Percentiles rank a stretch among this genome's conserved stretches.
phyloP scores from a whole-genome alignment of 78 protist species.

The Isochrysis galbana region DNA sequence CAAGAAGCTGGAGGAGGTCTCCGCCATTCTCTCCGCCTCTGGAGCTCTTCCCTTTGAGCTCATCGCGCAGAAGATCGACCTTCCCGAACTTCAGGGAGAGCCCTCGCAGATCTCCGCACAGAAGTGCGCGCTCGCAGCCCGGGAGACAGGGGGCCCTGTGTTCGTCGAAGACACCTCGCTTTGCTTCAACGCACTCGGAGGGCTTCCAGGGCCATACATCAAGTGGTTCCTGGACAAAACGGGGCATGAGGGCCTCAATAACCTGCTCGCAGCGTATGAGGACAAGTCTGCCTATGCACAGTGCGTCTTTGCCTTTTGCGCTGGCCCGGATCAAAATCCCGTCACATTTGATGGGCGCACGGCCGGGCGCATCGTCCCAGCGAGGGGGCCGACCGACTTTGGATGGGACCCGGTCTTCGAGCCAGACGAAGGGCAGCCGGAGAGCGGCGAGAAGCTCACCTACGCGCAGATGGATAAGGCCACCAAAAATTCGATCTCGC shows the following conservation, averaged over 20 bases:
- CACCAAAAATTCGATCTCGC: constrained; percentile 86
- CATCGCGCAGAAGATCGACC: constrained; percentile 63
- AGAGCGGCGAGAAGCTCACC: background rate
- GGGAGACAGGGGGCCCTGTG: constrained; percentile 78
- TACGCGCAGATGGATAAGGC: constrained; percentile 86
- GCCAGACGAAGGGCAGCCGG: constrained; percentile 72
- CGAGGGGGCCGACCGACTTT: constrained; percentile 82
- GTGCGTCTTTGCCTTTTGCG: constrained; percentile 81
- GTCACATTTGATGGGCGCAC: constrained; percentile 80
- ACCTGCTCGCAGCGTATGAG: constrained; percentile 70
- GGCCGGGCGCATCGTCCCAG: constrained; percentile 74
- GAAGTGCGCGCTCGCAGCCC: constrained; percentile 80
- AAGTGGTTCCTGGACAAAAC: constrained; percentile 80
- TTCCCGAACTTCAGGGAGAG: constrained; percentile 95
- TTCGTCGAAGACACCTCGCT: constrained; percentile 93
- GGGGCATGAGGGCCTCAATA: constrained; percentile 76
- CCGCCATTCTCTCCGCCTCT: constrained; percentile 1
- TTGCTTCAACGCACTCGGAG: constrained; percentile 93
- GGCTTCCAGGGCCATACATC: constrained; percentile 92
- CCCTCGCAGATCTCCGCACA: constrained; percentile 83
- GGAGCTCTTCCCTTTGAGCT: background rate
- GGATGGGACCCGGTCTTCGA: constrained; percentile 86
- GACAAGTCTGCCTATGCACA: constrained; percentile 92
- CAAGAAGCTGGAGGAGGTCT: constrained; percentile 88
- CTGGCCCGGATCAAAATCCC: constrained; percentile 79